Conservation (phyloP, 2,329 filamentous ascomycete genomes). For the Colletotrichum sansevieriae region DNA sequence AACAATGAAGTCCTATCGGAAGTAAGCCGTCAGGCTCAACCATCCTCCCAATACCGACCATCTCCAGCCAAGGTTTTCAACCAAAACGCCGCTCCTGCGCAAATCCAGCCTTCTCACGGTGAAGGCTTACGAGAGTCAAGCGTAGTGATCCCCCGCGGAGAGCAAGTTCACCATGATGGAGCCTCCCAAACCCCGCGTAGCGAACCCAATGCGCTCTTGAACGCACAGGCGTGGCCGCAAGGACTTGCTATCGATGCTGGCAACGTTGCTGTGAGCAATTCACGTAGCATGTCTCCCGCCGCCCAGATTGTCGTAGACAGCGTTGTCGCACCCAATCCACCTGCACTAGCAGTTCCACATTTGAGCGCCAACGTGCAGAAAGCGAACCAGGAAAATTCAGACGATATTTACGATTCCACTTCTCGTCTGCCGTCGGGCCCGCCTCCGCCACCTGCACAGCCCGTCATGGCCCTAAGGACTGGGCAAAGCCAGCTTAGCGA, state of each 20-base stretch:
- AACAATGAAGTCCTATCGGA: background rate
- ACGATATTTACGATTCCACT: conserved; percentile 52
- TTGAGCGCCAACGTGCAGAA: conserved; percentile 42
- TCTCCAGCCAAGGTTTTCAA: background rate
- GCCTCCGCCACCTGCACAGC: conserved; percentile 20
- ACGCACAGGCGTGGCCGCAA: background rate
- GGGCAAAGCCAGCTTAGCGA: conserved; percentile 38
- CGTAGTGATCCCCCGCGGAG: too few species aligned
- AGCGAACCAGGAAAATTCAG: conserved; percentile 44
- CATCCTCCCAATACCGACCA: background rate
- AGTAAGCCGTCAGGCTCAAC: background rate
- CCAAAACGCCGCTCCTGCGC: background rate
- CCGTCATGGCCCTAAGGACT: conserved; percentile 35
- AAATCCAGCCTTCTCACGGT: conserved; percentile 3
- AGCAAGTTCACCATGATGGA: background rate
- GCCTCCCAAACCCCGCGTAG: background rate
- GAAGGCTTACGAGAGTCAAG: background rate
- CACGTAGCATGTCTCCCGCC: background rate
- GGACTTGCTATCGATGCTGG: background rate
- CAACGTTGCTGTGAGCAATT: background rate
- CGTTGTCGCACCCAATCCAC: conserved; percentile 13
- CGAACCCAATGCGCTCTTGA: background rate
- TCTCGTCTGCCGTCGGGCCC: conserved; percentile 44
- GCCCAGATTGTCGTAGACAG: background rate
- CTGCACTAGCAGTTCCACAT: conserved; percentile 5